Evolutionary conservation across 371 early-diverging fungal genomes (phyloP).

Genomic region (Mortierella sp.): DNA sequence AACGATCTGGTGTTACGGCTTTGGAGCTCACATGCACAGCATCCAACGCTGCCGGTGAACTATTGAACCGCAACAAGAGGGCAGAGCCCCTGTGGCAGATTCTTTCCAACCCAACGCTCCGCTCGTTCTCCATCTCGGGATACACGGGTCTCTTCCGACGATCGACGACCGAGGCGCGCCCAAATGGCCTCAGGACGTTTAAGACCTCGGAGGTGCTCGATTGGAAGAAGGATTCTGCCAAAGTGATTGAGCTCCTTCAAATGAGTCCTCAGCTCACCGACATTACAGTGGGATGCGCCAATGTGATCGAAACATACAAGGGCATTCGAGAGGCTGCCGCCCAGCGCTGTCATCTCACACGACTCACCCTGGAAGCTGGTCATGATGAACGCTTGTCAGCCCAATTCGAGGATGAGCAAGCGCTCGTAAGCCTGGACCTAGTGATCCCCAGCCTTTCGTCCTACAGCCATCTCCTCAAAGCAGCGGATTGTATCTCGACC

Average conservation of each 20-base stretch:
- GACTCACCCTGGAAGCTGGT: slow-evolving; percentile 1
- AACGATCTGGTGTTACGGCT: slow-evolving; percentile 7
- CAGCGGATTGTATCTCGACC: slow-evolving; percentile 9
- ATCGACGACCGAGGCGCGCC: background rate
- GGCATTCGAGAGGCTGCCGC: slow-evolving; percentile 1
- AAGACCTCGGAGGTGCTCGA: slow-evolving; percentile 11
- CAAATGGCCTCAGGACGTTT: slow-evolving; percentile 1
- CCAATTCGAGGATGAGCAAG: slow-evolving; percentile 8
- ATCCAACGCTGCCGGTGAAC: background rate
- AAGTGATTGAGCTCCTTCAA: slow-evolving; percentile 13
- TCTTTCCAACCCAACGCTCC: slow-evolving; percentile 9
- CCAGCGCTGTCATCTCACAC: background rate
- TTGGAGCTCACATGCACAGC: slow-evolving; percentile 9
- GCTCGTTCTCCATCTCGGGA: slow-evolving; percentile 11
- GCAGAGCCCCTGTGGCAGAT: slow-evolving; percentile 29
- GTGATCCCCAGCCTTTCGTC: slow-evolving; percentile 1
- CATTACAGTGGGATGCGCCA: slow-evolving; percentile 2
- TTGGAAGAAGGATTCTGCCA: slow-evolving; percentile 17
- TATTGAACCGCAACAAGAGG: slow-evolving; percentile 15
- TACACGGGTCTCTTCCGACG: slow-evolving; percentile 17
- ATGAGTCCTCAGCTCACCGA: slow-evolving; percentile 10
- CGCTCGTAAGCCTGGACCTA: slow-evolving; percentile 3
- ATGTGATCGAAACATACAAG: slow-evolving; percentile 7
- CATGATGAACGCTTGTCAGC: background rate
- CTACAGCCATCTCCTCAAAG: slow-evolving; percentile 10